phyloP scores from a whole-genome alignment of 2,329 filamentous ascomycete genomes.

The Monilinia fructicola region DNA sequence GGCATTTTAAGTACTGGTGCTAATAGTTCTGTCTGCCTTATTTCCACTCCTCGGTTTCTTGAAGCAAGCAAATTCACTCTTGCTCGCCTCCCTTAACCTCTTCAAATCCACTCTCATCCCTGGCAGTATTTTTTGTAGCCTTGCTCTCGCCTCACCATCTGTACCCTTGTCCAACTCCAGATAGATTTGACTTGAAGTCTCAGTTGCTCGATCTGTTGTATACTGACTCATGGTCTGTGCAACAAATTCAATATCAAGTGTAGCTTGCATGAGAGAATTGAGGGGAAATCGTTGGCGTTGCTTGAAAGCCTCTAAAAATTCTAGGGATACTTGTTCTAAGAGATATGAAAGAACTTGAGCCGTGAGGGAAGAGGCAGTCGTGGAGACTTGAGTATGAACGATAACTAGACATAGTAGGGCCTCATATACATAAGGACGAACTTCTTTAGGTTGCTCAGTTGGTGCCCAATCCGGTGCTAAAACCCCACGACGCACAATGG shows the following conservation, averaged over 20 bases:
- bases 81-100: slow-evolving; percentile 74
- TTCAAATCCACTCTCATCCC: slow-evolving; percentile 89
- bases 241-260: slow-evolving; percentile 94
- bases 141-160: slow-evolving; percentile 77
- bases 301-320: slow-evolving; percentile 80
- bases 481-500: slow-evolving; percentile 73
- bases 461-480: slow-evolving; percentile 71
- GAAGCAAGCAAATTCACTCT: slow-evolving; percentile 86
- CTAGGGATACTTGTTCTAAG: slow-evolving; percentile 74
- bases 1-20: slow-evolving; percentile 3
- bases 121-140: slow-evolving; percentile 81
- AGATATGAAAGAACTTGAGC: slow-evolving; percentile 81
- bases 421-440: slow-evolving; percentile 86
- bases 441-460: slow-evolving; percentile 64
- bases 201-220: slow-evolving; percentile 76
- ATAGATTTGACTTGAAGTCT: slow-evolving; percentile 87
- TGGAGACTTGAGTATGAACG: slow-evolving; percentile 86
- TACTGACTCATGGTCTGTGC: slow-evolving; percentile 90
- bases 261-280: slow-evolving; percentile 89
- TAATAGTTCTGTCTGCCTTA: slow-evolving; percentile 21
- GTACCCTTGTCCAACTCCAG: slow-evolving; percentile 86
- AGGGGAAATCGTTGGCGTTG: slow-evolving; percentile 67
- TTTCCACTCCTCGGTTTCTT: slow-evolving; percentile 49
- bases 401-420: slow-evolving; percentile 82
- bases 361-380: slow-evolving; percentile 74